phyloP scores from a whole-genome alignment of 495 filamentous ascomycete genomes.

The Annulohypoxylon moriforme region DNA sequence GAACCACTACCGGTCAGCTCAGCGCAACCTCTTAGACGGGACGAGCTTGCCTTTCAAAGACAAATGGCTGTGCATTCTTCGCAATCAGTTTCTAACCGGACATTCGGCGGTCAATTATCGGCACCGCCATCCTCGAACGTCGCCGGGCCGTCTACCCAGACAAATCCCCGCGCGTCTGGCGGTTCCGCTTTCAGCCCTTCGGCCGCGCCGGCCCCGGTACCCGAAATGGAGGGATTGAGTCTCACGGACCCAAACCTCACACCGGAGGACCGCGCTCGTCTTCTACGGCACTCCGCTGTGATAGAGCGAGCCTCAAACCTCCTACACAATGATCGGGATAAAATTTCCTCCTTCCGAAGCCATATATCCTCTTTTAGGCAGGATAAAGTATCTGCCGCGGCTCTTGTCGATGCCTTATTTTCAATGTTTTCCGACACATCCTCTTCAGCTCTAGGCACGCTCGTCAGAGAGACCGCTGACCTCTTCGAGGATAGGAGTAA shows the following conservation, averaged over 20 bases:
- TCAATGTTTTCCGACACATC: slow-evolving; percentile 82
- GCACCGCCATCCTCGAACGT: slow-evolving; percentile 46
- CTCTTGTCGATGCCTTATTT: slow-evolving; percentile 83
- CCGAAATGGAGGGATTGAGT: slow-evolving; percentile 53
- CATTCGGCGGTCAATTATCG: slow-evolving; percentile 84
- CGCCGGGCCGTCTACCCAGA: slow-evolving; percentile 27
- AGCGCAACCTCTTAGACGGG: slow-evolving; percentile 83
- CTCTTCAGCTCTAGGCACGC: slow-evolving; percentile 81
- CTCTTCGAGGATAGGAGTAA: slow-evolving; percentile 88
- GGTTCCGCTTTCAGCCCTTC: slow-evolving; percentile 27
- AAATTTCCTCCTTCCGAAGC: slow-evolving; percentile 79
- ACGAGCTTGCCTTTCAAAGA: slow-evolving; percentile 91
- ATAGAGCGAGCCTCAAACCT: slow-evolving; percentile 85
- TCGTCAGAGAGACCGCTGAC: slow-evolving; percentile 92
- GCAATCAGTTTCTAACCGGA: slow-evolving; percentile 79
- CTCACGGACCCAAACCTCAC: slow-evolving; percentile 61
- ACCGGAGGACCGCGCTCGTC: slow-evolving; percentile 82
- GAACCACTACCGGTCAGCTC: slow-evolving; percentile 82
- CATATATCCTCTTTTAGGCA: slow-evolving; percentile 80
- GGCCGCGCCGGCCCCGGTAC: slow-evolving; percentile 18
- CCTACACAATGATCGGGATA: slow-evolving; percentile 76
- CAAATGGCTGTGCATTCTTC: slow-evolving; percentile 91
- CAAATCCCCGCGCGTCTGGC: slow-evolving; percentile 6
- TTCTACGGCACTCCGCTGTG: slow-evolving; percentile 80
- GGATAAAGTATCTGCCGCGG: slow-evolving; percentile 72